A percentile compares a stretch with the other conserved stretches of the same genome.
phyloP scores from a whole-genome alignment of 495 filamentous ascomycete genomes.

The Aspergillus carlsbadensis region DNA sequence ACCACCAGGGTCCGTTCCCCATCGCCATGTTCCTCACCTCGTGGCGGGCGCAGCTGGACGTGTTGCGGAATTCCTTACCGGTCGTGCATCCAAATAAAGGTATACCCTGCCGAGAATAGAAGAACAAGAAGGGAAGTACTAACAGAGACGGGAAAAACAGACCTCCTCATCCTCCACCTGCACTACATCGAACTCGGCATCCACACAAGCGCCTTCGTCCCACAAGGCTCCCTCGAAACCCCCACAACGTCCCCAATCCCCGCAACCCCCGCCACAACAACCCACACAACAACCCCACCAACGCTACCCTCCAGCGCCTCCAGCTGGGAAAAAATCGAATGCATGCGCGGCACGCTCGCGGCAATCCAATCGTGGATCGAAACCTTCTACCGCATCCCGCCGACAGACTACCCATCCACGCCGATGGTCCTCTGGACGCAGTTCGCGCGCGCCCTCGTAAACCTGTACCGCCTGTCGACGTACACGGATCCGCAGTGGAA shows the following conservation, averaged over 20 bases:
- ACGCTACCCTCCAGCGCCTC: background rate
- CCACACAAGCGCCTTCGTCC: background rate
- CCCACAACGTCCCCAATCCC: background rate
- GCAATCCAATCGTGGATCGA: constrained; percentile 1
- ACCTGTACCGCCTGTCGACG: background rate
- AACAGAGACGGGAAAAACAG: background rate
- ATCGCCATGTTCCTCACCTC: background rate
- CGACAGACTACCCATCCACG: background rate
- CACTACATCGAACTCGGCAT: background rate
- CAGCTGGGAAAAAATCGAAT: background rate
- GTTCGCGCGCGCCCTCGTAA: background rate
- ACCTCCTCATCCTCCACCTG: background rate
- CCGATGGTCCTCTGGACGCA: background rate
- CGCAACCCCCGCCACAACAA: background rate
- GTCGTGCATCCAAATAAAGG: background rate
- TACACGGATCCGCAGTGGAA: background rate
- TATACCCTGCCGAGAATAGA: background rate
- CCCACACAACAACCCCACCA: no score
- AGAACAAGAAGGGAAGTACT: background rate
- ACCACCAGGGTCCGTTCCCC: background rate
- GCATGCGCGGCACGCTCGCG: background rate
- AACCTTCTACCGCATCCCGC: background rate
- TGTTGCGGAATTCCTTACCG: background rate
- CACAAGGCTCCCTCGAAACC: background rate
- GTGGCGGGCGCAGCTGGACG: background rate